Evolutionary conservation across 352 stramenopile genomes (phyloP), one percentile per base, ranked within the genome.

Genomic region (Phytophthora colocasiae): DNA sequence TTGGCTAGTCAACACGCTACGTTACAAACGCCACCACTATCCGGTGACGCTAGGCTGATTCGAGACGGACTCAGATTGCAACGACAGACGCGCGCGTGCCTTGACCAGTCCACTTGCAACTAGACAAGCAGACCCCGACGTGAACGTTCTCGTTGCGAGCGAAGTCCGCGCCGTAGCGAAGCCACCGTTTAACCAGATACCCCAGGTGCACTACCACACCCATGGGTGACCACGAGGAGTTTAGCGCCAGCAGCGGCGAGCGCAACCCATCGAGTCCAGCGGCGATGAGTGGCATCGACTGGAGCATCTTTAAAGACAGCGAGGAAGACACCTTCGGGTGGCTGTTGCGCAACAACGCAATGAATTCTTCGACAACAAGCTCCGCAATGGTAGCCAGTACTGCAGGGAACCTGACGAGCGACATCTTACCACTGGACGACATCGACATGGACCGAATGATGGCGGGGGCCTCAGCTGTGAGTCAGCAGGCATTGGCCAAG

Each of bases 251-350:
- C 15, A 50, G 53, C n/a, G 17, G 24, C 36, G 36, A 63, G 17
- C 44, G 49, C 14, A 62, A 61, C 41, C 17, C 44, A 17, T 64
- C 63, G 10, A 76, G 39, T 34, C 52, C 51, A 11, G 38, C 64
- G 39, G 40, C 61, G 52, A 69, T 73, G 63, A 86, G 81, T 55
- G 73, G 81, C 63, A 84, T 88, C 51, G 81, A 90, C 66, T 90
- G 79, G 79, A 85, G 73, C 64, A 85, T 90, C 54, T 90, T 90
- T 63, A 80, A 81, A 43, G 81, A 90, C 65, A 63, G 71, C 57
- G 77, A 88, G 45, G 79, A 88, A 40, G 77, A 85, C 55, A 56
- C 79, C 14, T 88, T 90, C 60, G 66, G 73, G 6, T 90, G 81
- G 81, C 73, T 90, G 6, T 63, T 84, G 66, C 72, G 77, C 45